A percentile compares a stretch with the other conserved stretches of the same genome.
Evolutionary conservation across 139 green algal genomes (phyloP).

Genomic region (Chlorella ohadii): DNA sequence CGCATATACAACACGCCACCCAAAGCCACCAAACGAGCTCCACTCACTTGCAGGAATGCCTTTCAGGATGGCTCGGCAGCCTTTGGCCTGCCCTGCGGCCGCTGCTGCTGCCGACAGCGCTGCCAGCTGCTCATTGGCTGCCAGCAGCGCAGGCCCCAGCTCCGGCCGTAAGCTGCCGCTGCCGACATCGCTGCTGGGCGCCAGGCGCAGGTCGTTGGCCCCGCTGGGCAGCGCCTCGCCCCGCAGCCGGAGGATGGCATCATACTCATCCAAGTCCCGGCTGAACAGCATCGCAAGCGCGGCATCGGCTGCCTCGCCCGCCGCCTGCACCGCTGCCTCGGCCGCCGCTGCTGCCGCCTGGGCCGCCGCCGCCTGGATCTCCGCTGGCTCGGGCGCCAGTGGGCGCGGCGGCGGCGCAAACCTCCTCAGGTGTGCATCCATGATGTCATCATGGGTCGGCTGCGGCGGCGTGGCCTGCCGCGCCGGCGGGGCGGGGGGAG

Average conservation of each 20-base stretch:
- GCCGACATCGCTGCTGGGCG: background rate
- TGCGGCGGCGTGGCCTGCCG: too few relatives aligned
- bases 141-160: slow-evolving; percentile 14
- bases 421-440: too few relatives aligned
- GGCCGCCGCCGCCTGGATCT: background rate
- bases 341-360: background rate
- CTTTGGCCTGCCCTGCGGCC: background rate
- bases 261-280: slow-evolving; percentile 58
- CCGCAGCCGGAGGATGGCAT: slow-evolving; percentile 68
- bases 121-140: slow-evolving; percentile 4
- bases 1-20: too few relatives aligned
- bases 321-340: slow-evolving; percentile 14
- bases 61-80: slow-evolving; percentile 39
- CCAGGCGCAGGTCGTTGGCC: background rate
- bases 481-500: too few relatives aligned
- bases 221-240: slow-evolving; percentile 61
- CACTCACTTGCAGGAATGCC: slow-evolving; percentile 44
- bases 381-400: too few relatives aligned
- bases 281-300: slow-evolving; percentile 42
- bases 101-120: background rate
- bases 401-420: too few relatives aligned
- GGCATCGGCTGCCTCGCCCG: background rate
- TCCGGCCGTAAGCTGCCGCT: background rate
- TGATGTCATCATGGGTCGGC: too few relatives aligned
- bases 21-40: too few relatives aligned